These are phyloP conservation scores for Xanthoconium separans DNA, from an alignment of 1,284 basidiomycete species.

Conservation along the genomic window DNA sequence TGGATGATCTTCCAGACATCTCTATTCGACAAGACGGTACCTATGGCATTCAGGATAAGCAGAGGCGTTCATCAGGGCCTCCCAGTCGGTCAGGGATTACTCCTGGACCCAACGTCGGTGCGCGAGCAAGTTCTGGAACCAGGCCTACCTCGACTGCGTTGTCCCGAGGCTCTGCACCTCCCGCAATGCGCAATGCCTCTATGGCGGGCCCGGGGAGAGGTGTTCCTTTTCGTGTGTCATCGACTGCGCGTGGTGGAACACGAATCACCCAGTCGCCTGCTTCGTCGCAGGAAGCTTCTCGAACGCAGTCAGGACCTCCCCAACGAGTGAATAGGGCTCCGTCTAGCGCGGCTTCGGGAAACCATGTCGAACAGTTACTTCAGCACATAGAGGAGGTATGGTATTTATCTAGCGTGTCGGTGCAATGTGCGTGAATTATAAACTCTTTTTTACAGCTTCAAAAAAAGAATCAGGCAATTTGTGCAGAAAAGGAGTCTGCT, in stretches of 20 bases:
- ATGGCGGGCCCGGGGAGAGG: conserved; percentile 11
- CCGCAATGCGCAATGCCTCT: conserved; percentile 9
- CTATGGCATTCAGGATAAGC: conserved; percentile 34
- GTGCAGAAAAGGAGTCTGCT: conserved; percentile 15
- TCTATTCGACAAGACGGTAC: conserved; percentile 44
- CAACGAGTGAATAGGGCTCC: conserved; percentile 10
- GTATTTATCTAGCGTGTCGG: conserved; percentile 10
- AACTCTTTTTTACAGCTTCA: conserved; percentile 42
- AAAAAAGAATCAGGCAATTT: conserved; percentile 45
- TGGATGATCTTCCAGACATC: conserved; percentile 59
- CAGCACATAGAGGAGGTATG: conserved; percentile 50
- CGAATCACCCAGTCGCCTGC: conserved; percentile 14
- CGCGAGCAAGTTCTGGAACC: conserved; percentile 3
- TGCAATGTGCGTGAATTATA: conserved; percentile 7
- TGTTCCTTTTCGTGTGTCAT: conserved; percentile 14
- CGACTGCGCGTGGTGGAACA: conserved; percentile 16
- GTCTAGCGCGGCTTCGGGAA: conserved; percentile 3
- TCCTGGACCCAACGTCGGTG: conserved; percentile 4
- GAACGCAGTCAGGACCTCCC: conserved; percentile 12
- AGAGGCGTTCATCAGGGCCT: conserved; percentile 10
- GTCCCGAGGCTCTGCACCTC: conserved; percentile 11
- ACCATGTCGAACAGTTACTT: conserved; percentile 32
- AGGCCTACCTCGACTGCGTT: conserved; percentile 3
- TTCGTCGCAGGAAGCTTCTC: conserved; percentile 23
- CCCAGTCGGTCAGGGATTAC: conserved; percentile 10